Conservation (phyloP, 257 asterid genomes). For the Ligustrum vulgare region DNA sequence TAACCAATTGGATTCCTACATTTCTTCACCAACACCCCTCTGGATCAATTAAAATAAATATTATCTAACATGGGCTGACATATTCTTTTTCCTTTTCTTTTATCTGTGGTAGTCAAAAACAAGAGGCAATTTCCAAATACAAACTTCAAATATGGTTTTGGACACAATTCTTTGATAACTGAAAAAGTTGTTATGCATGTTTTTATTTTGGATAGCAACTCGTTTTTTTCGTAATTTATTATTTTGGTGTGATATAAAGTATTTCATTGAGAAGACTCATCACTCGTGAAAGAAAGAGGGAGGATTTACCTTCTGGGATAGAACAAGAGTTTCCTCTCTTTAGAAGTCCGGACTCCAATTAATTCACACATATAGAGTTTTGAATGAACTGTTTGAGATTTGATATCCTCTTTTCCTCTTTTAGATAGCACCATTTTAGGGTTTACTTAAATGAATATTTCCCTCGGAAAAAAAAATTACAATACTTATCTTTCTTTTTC, state of each 20-base stretch:
- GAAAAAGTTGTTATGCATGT: background rate
- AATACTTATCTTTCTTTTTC: too few relatives aligned
- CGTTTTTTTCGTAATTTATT: background rate
- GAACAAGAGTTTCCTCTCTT: background rate
- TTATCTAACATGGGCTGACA: background rate
- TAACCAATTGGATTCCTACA: background rate
- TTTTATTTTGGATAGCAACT: background rate
- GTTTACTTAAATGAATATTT: background rate
- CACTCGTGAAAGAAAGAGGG: background rate
- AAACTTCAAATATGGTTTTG: background rate
- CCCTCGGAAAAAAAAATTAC: background rate
- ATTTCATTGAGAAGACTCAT: background rate
- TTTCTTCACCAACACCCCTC: background rate
- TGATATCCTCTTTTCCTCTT: background rate
- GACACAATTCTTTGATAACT: background rate
- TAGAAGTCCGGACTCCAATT: background rate
- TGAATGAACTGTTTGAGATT: background rate
- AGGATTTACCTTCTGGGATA: background rate
- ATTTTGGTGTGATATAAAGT: background rate
- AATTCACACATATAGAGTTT: background rate
- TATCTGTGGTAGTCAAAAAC: background rate
- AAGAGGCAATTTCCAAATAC: background rate
- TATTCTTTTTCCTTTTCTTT: background rate
- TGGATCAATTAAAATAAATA: background rate
- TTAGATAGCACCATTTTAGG: background rate